Percentiles rank a stretch among this genome's conserved stretches.
Conservation (phyloP, 495 filamentous ascomycete genomes). For the Hypoxylon cercidicola region DNA sequence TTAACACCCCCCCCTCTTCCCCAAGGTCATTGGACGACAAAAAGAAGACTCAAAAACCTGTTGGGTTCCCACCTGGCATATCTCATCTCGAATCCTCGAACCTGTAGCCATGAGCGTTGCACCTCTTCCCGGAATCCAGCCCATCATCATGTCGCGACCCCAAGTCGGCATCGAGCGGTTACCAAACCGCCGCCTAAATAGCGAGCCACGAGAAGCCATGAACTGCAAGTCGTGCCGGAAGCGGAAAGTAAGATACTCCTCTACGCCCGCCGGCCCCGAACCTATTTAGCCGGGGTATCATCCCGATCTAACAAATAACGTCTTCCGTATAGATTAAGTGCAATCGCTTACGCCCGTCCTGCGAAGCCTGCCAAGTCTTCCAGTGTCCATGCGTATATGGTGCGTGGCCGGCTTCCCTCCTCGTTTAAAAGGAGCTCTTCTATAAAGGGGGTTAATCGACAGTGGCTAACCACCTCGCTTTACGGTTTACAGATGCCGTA, state of each 20-base stretch:
- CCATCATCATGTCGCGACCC: slow-evolving; percentile 71
- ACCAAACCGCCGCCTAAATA: slow-evolving; percentile 74
- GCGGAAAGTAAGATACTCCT: slow-evolving; percentile 70
- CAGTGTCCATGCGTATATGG: slow-evolving; percentile 90
- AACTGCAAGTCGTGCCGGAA: slow-evolving; percentile 95
- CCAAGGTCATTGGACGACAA: slow-evolving; percentile 7
- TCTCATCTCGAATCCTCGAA: slow-evolving; percentile 31
- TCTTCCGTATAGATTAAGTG: slow-evolving; percentile 78
- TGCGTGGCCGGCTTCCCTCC: slow-evolving; percentile 51
- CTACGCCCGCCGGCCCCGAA: neutral
- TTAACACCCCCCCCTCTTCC: neutral
- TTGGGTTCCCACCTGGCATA: slow-evolving; percentile 11
- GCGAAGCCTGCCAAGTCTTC: slow-evolving; percentile 89
- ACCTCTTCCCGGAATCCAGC: slow-evolving; percentile 46
- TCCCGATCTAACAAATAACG: slow-evolving; percentile 37
- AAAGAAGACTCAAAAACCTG: neutral
- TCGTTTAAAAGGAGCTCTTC: neutral
- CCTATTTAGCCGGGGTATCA: slow-evolving; percentile 16
- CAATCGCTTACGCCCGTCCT: slow-evolving; percentile 83
- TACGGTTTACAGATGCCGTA: slow-evolving; percentile 71
- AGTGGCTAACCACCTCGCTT: slow-evolving; percentile 33
- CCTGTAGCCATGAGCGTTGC: slow-evolving; percentile 45
- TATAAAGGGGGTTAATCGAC: neutral
- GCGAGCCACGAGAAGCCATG: slow-evolving; percentile 87
- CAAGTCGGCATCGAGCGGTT: slow-evolving; percentile 88